Base-by-base conservation (phyloP, 768 basidiomycete genomes). In the Tylopilus sp. region DNA sequence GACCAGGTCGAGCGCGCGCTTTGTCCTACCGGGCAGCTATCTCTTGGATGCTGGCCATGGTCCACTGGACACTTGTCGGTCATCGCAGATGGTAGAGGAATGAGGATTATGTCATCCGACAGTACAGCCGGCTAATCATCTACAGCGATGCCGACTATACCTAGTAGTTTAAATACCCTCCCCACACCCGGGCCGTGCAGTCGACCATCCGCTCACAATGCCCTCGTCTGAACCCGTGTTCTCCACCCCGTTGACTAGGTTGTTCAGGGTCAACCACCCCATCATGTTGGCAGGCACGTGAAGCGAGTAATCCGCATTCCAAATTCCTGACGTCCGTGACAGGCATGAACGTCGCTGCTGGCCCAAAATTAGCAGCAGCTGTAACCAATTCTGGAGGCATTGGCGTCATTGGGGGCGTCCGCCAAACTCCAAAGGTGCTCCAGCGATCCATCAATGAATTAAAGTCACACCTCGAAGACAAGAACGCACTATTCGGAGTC, bases 341-440 rank as follows among this genome's bases (percentile, higher is more conserved):
- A 68, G 67, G 67, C 22, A 92, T 92, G 90, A 91, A 89, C 64
- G 84, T 92, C 29, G 91, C 90, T 47, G 88, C 91, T 43, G 89
- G 89, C 7, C 89, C 91, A 12, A 86, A 78, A 69, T 73, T 94
- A 9, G 92, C 92, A 19, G 92, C 91, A 21, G 83, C 89, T 2
- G 90, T 94, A n/a, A 90, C 90, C n/a, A 94, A 94, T 63, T 82
- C 92, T 21, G 92, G 85, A 60, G 89, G 89, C 6, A 84, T 89
- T 59, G 93, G 93, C 21, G 90, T 93, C 62, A 92, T 95, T 58
- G 93, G 92, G 4, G 93, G 92, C 30, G 69, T 89, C 41, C 78
- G 81, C 33, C 86, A 87, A 63, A 87, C 77, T 48, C 89, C 87
- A 21, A 84, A 82, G 60, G 79, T 88, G 61, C 81, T 92, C 22